Base-by-base conservation (phyloP, 345 rosid species). In the Mercurialis annua region DNA sequence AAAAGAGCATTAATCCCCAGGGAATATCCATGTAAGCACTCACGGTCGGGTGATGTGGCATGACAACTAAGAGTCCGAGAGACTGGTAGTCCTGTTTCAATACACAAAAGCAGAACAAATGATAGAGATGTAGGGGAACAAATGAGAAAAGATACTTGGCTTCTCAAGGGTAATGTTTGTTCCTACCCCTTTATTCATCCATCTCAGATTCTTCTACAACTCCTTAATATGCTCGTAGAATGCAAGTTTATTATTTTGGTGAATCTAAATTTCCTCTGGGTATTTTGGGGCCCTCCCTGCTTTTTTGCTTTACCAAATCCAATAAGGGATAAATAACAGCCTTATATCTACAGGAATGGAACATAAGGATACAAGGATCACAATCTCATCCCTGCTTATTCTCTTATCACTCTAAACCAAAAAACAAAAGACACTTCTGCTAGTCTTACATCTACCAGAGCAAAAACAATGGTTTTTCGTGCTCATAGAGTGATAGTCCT, bases 121-220 rank as follows among this genome's bases (percentile, higher is more conserved):
- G 85, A 72, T 69, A 72, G 78, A 76, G 73, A 62, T 71, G 80
- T 66, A 59, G 69, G 76, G 80, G 79, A 80, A 76, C 66, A 71
- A 62, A 70, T 68, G 76, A 63, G 76, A 74, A 86, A 82, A 81
- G 90, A 90, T 85, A 77, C 90, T 86, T 89, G 87, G 82, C 92
- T 92, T 86, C 89, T 73, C 73, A 80, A 80, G 74, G 85, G 81
- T 66, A 71, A 56, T 83, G 76, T 78, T 59, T 83, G 76, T 78
- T 81, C 82, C 72, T 71, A 70, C 69, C 61, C 82, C 81, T 89
- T 77, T 81, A 65, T 83, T 79, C 79, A 81, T 83, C 82, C 69
- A 75, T 84, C 76, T 78, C 85, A 83, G 92, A 86, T 87, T 87
- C 95, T 84, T 84, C 78, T 43, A 62, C 69, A 80, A 80, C 88